A percentile compares a stretch with the other conserved stretches of the same genome.
phyloP scores from a whole-genome alignment of 805 yeast genomes.

The Saccharomycopsis amapae region DNA sequence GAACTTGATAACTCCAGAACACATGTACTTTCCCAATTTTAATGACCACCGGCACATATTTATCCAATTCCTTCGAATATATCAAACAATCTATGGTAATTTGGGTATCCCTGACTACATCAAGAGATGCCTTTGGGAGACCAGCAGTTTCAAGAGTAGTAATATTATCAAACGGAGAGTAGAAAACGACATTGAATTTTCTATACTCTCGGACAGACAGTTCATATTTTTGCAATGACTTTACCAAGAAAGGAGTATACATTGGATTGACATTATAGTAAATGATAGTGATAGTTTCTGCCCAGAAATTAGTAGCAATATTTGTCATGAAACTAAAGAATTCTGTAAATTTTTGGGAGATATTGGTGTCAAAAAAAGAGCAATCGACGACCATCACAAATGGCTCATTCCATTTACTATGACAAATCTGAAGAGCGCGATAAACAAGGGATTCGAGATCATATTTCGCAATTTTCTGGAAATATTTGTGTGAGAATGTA shows the following conservation, averaged over 20 bases:
- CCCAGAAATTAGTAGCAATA: slow-evolving; percentile 2
- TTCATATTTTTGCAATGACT: neutral
- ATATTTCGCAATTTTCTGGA: slow-evolving; percentile 23
- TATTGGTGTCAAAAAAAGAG: slow-evolving; percentile 43
- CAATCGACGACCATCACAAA: slow-evolving; percentile 61
- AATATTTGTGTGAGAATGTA: slow-evolving; percentile 41
- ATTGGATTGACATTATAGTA: slow-evolving; percentile 14
- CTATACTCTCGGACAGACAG: neutral
- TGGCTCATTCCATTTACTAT: slow-evolving; percentile 65
- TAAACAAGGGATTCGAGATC: slow-evolving; percentile 35
- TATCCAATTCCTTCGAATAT: slow-evolving; percentile 41
- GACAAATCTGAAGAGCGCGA: slow-evolving; percentile 56
- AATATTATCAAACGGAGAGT: slow-evolving; percentile 32
- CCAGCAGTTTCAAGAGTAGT: slow-evolving; percentile 39
- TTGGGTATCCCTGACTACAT: slow-evolving; percentile 37
- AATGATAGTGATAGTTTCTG: neutral
- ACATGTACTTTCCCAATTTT: slow-evolving; percentile 49
- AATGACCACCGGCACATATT: slow-evolving; percentile 52
- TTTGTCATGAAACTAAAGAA: neutral
- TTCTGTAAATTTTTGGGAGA: neutral
- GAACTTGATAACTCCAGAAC: slow-evolving; percentile 15
- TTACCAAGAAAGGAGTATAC: neutral
- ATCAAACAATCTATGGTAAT: slow-evolving; percentile 40
- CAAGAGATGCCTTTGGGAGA: slow-evolving; percentile 35
- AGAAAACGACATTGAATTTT: neutral